phyloP scores from a whole-genome alignment of 805 yeast species.

The Isabelozyma heimii region DNA sequence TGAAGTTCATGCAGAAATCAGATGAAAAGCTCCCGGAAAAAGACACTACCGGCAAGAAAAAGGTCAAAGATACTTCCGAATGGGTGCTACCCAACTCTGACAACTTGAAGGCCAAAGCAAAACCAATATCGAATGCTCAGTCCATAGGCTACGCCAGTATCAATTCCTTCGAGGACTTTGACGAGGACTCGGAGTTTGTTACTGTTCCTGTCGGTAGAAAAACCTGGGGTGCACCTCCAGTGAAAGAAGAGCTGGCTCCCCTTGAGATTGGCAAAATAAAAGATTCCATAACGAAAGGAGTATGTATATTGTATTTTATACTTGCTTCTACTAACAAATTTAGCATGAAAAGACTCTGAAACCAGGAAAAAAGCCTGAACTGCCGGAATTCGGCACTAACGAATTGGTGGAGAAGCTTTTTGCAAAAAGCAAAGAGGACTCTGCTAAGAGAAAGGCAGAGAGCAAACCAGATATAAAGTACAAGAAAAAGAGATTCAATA shows the following conservation, averaged over 20 bases:
- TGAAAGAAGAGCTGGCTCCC: background rate
- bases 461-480: constrained; percentile 11
- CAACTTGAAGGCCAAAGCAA: constrained; percentile 21
- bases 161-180: constrained; percentile 19
- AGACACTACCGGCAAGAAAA: constrained; percentile 31
- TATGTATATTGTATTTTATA: background rate
- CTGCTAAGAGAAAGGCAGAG: constrained; percentile 7
- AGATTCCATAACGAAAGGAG: background rate
- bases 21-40: constrained; percentile 36
- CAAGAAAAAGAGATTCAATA: constrained; percentile 10
- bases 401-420: constrained; percentile 4
- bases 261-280: background rate
- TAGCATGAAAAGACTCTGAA: constrained; percentile 4
- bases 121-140: constrained; percentile 19
- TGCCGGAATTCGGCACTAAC: background rate
- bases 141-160: constrained; percentile 43
- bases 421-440: constrained; percentile 2
- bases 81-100: constrained; percentile 45
- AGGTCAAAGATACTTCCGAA: constrained; percentile 49
- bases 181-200: constrained; percentile 11
- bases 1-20: constrained; percentile 59
- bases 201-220: constrained; percentile 8
- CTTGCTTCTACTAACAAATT: constrained; percentile 1
- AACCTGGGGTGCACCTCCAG: constrained; percentile 14
- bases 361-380: constrained; percentile 7